These are phyloP conservation scores for Penicillium goetzii DNA, from an alignment of 495 filamentous ascomycete species.

Conservation along the genomic window DNA sequence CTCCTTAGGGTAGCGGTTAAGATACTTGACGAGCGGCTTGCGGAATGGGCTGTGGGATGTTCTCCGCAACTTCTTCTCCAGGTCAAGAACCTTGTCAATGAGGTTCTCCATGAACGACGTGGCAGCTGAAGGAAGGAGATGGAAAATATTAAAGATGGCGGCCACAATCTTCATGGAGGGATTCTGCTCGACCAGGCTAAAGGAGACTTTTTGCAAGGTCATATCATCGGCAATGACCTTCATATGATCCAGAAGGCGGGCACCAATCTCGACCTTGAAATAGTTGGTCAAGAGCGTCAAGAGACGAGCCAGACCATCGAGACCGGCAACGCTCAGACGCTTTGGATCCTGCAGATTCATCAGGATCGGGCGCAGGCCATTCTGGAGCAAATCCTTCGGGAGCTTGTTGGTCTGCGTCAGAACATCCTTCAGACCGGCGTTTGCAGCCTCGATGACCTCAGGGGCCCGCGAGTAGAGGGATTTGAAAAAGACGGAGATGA, in stretches of 20 bases:
- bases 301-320: constrained; percentile 89
- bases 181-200: constrained; percentile 90
- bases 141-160: constrained; percentile 94
- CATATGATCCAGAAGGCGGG: constrained; percentile 87
- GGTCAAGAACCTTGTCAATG: constrained; percentile 83
- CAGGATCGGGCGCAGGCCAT: constrained; percentile 89
- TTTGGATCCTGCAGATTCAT: constrained; percentile 95
- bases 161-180: constrained; percentile 89
- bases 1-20: constrained; percentile 90
- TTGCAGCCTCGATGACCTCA: constrained; percentile 92
- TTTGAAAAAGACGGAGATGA: constrained; percentile 97
- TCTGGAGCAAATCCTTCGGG: constrained; percentile 93
- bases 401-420: constrained; percentile 86
- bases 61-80: constrained; percentile 82
- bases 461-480: constrained; percentile 89
- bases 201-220: constrained; percentile 85
- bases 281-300: constrained; percentile 92
- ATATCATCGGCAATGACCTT: constrained; percentile 82
- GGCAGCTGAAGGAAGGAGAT: constrained; percentile 86
- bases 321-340: constrained; percentile 81
- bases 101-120: constrained; percentile 87
- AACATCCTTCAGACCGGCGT: constrained; percentile 81
- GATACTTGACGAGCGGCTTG: constrained; percentile 87
- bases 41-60: constrained; percentile 95
- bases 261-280: constrained; percentile 98